Evolutionary conservation across 768 basidiomycete genomes (phyloP).

Genomic region (Hygrophorus pudorinus): DNA sequence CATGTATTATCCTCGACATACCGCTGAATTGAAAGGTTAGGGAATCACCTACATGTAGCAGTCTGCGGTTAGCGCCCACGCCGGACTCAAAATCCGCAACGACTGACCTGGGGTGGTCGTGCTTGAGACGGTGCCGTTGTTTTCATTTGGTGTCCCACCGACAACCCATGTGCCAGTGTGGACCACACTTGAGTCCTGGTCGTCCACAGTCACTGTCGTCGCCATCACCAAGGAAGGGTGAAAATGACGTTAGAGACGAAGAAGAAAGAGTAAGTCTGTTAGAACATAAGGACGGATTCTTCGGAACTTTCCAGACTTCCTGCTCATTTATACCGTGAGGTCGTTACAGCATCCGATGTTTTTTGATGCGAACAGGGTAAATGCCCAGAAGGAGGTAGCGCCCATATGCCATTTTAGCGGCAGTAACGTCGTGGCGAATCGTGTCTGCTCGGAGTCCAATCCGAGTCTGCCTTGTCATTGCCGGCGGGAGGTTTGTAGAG

Average conservation of each 20-base stretch:
- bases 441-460: too few relatives aligned
- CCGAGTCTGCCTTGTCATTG: too few relatives aligned
- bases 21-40: constrained; percentile 27
- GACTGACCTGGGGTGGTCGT: constrained; percentile 14
- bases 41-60: constrained; percentile 23
- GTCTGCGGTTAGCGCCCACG: not conserved
- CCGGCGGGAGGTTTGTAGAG: too few relatives aligned
- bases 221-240: not conserved
- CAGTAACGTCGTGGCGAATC: too few relatives aligned
- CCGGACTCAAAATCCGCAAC: not conserved
- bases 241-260: not conserved
- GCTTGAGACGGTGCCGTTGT: constrained; percentile 22
- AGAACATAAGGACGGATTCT: too few relatives aligned
- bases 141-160: constrained; percentile 20
- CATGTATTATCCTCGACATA: constrained; percentile 4
- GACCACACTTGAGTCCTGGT: constrained; percentile 22
- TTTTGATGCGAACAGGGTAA: too few relatives aligned
- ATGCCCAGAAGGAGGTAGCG: too few relatives aligned
- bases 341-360: too few relatives aligned
- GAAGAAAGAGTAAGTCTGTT: not conserved
- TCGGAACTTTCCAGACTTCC: too few relatives aligned
- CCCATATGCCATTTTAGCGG: too few relatives aligned
- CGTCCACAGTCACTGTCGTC: constrained; percentile 21
- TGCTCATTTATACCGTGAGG: too few relatives aligned
- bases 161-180: constrained; percentile 24